Evolutionary conservation across 805 yeast genomes (phyloP), one percentile per base, ranked within the genome.

Genomic region (Ogataea ganodermae): DNA sequence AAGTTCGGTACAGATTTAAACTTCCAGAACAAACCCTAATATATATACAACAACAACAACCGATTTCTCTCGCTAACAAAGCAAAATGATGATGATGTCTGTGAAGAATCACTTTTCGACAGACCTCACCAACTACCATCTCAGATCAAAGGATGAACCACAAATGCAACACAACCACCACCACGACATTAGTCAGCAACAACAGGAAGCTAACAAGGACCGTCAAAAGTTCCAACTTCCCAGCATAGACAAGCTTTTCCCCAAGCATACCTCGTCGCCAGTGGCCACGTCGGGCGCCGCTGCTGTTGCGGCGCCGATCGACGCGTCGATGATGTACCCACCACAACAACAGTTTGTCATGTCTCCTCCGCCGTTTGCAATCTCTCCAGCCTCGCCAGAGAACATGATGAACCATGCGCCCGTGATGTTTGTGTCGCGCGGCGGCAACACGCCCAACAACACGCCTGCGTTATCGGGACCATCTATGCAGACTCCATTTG

Each of bases 211-310:
- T 3, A 20, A n/a, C 26, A 21, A 35, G 14, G 32, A 36, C 27
- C 48, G 46, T 13, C 52, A 44, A 26, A 50, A 47, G 27, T 48
- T 57, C 18, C 46, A 51, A 30, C 49, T 58, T 14, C 62, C 62
- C 6, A 56, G 62, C 42, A 53, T 58, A 13, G 55, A 55, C 40
- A 53, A 50, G 32, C 50, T 58, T 6, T 57, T 58, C 27, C 57
- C 62, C 16, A 26, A 38, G 35, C 24, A 52, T 17, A 26, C 53
- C n/a, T 12, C 50, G 24, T 18, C 32, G n/a, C 38, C 39, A 35
- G 16, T n/a, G 16, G 9, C 35, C 16, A 13, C 46, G n/a, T 9
- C 46, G 28, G 32, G 35, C 4, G 36, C 18, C 23, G 17, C 43
- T n/a, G 20, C 14, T 30, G 18, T 30, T n/a, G 18, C 33, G 17